phyloP scores from a whole-genome alignment of 768 basidiomycete genomes.

The Podaxis carcinomalis region DNA sequence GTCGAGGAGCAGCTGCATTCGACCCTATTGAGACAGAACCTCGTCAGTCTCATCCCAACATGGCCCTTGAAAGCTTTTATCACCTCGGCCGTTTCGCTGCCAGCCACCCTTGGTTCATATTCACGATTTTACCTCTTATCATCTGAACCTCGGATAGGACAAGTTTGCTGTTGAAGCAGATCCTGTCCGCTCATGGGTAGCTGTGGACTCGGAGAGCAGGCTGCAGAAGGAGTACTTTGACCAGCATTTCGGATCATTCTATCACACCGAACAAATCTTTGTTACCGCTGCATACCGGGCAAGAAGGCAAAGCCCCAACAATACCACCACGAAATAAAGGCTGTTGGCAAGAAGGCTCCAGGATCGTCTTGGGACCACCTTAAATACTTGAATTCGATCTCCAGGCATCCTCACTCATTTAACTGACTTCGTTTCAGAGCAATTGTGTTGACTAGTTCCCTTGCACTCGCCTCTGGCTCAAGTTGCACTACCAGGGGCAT shows the following conservation, averaged over 20 bases:
- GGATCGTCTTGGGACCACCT: conserved; percentile 80
- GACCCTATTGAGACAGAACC: conserved; percentile 91
- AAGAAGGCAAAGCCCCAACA: conserved; percentile 13
- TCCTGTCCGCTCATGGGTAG: conserved; percentile 97
- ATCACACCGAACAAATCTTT: conserved; percentile 91
- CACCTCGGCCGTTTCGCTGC: conserved; percentile 76
- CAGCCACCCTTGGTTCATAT: conserved; percentile 68
- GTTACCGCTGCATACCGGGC: conserved; percentile 49
- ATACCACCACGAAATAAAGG: conserved; percentile 17
- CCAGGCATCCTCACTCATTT: neutral
- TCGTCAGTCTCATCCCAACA: conserved; percentile 85
- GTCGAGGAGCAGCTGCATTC: conserved; percentile 79
- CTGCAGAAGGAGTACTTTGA: conserved; percentile 92
- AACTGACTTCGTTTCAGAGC: conserved; percentile 39
- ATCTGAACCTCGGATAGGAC: conserved; percentile 92
- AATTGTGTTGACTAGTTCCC: conserved; percentile 93
- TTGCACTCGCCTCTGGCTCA: conserved; percentile 71
- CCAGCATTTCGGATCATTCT: conserved; percentile 94
- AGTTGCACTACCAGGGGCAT: conserved; percentile 65
- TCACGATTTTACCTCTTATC: conserved; percentile 63
- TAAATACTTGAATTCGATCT: conserved; percentile 61
- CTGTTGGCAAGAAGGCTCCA: conserved; percentile 28
- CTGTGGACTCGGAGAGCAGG: conserved; percentile 84
- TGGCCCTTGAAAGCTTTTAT: conserved; percentile 80
- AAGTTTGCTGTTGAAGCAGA: conserved; percentile 89